Evolutionary conservation across 148 eudicot genomes (phyloP).

Genomic region (Fagopyrum tataricum): DNA sequence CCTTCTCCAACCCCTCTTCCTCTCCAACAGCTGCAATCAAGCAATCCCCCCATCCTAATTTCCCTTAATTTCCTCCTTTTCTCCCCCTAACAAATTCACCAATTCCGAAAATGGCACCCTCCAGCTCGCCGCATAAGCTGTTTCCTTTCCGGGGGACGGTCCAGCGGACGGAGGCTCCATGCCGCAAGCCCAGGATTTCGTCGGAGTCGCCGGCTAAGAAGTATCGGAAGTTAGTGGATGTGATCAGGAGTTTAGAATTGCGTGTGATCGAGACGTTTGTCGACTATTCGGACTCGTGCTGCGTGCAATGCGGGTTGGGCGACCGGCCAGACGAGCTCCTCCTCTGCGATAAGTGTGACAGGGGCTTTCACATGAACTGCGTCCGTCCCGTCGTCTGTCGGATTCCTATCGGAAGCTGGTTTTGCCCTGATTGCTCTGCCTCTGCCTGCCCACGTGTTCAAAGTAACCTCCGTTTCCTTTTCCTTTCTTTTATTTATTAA

Average conservation of each 20-base stretch:
- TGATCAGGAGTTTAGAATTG: constrained; percentile 16
- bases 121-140: constrained; percentile 10
- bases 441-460: constrained; percentile 27
- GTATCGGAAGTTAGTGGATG: constrained; percentile 7
- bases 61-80: background rate
- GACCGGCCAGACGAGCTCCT: constrained; percentile 49
- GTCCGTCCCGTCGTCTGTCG: constrained; percentile 66
- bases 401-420: constrained; percentile 76
- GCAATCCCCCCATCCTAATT: background rate
- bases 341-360: constrained; percentile 73
- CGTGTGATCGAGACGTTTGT: constrained; percentile 24
- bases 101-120: constrained; percentile 14
- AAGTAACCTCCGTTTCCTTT: constrained; percentile 28
- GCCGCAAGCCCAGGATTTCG: background rate
- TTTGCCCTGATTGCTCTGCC: constrained; percentile 54
- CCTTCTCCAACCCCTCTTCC: background rate
- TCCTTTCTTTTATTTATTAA: background rate
- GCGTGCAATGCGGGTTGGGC: constrained; percentile 78
- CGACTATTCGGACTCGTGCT: constrained; percentile 29
- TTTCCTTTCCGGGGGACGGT: constrained; percentile 12
- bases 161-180: constrained; percentile 12
- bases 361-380: constrained; percentile 75
- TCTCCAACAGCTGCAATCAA: background rate
- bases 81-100: background rate
- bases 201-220: background rate